Conservation (phyloP, 306 rosid genomes). For the Cucurbita maxima region DNA sequence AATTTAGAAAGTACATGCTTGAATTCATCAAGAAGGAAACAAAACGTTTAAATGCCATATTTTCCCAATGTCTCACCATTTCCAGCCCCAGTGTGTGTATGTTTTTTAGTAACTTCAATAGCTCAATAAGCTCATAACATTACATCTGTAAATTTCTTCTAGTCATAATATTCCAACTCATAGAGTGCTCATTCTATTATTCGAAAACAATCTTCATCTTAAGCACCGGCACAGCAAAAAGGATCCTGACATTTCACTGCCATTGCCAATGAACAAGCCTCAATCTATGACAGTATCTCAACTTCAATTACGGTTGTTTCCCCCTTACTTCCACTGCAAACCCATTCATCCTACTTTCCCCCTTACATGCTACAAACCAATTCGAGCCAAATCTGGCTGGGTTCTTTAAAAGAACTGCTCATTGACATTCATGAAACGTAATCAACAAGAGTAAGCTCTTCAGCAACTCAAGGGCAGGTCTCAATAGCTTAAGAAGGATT, state of each 20-base stretch:
- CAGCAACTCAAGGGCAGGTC: neutral
- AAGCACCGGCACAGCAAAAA: neutral
- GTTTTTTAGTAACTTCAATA: neutral
- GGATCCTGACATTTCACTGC: neutral
- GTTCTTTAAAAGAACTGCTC: neutral
- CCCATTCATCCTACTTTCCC: neutral
- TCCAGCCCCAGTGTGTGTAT: neutral
- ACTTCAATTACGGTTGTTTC: neutral
- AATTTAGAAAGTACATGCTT: neutral
- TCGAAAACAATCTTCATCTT: neutral
- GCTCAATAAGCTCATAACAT: neutral
- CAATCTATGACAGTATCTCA: neutral
- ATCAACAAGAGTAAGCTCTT: neutral
- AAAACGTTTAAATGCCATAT: neutral
- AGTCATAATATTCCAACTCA: neutral
- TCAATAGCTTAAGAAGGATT: neutral
- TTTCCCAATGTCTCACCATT: neutral
- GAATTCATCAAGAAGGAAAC: neutral
- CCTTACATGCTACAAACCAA: neutral
- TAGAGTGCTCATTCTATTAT: neutral
- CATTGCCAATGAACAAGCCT: neutral
- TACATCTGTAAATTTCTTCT: neutral
- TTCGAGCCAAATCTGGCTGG: neutral
- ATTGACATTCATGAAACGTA: neutral
- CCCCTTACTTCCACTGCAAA: neutral